Base-by-base conservation (phyloP, 2,329 filamentous ascomycete genomes). In the Penicillium verrucosum region DNA sequence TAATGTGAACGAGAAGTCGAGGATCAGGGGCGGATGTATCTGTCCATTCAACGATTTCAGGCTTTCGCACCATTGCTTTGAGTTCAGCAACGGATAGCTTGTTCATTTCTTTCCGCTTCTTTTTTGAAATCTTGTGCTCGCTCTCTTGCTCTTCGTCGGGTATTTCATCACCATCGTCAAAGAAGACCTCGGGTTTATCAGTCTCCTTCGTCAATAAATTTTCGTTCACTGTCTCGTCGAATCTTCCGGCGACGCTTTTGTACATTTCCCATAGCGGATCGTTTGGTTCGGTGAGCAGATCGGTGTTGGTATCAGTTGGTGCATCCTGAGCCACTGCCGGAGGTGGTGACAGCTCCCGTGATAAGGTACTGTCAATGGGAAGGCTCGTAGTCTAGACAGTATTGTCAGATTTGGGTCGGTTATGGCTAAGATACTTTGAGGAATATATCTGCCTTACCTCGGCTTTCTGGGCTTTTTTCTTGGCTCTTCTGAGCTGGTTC, bases 31-130 rank as follows among this genome's bases (percentile, higher is more conserved):
- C 92, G 16, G 91, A 95, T 12, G 90, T 90, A 71, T 99, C 94
- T 53, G 95, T 94, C 94, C 94, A 97, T 69, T 99, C 94, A 6
- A 99, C 93, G 10, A 96, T 85, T 74, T 99, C 94, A 2, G 94
- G 94, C 65, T 92, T 93, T 67, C 82, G 84, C 58, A 97, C 94
- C 54, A 96, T 78, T 6, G 93, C 90, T 77, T 99, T 99, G 61
- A 99, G 83, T 75, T 97, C 92, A 47, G 94, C 94, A 58, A 99
- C 90, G 7, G 93, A 96, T 32, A 97, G 81, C 75, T 95, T 96
- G 77, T 89, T 95, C 71, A 92, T 82, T 76, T 89, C 86, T 78
- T 97, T 99, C 65, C 89, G 85, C 76, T 95, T 93, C 81, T 96
- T 97, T 77, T 97, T 97, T 30, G 92, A 97, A 27, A 97, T 74